Evolutionary conservation across 1,139 yeast genomes (phyloP), one percentile per base, ranked within the genome.

Genomic region (Pichia sp.): DNA sequence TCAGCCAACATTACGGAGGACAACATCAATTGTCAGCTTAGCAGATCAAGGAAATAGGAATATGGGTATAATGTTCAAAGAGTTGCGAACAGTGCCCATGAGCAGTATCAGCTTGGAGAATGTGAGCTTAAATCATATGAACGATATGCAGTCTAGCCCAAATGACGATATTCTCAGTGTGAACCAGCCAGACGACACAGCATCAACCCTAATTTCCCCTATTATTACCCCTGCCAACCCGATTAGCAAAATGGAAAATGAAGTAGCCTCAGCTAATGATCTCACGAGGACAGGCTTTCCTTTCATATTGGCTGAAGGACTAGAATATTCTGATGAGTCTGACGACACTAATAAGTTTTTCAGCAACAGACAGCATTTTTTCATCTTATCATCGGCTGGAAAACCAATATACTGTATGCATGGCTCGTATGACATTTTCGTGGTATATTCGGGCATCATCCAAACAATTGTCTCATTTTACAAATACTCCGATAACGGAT

Each of bases 311-410:
- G 58, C 57, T 3, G 53, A 58, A 23, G 37, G 52, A 3, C 34
- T 58, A 7, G 67, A 67, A 40, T 44, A 40, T 16, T 60, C 68
- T 3, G 71, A 67, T 50, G 53, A 59, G 22, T 46, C 55, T 26
- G 44, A 57, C 5, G 66, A 67, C 48, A 54, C 62, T n/a, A 61
- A 60, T 1, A 50, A 55, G 48, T 82, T 81, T 62, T 76, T 71
- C 52, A 57, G 60, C 42, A 77, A 73, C 45, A 68, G 75, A 49
- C 87, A 86, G 66, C 95, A 87, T 52, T 89, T 87, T 61, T 82
- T 90, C 58, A 81, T 93, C 6, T 73, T 93, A n/a, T 89, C 96
- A 0, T 72, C 84, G 2, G 96, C 98, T 0, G 99, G 99, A 0
- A 93, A 93, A 66, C 97, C 96, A 1, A 87, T 93, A 7, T 93